These are phyloP conservation scores for Dioscorea cayenensis DNA, from an alignment of 116 monocot genomes.

Conservation along the genomic window DNA sequence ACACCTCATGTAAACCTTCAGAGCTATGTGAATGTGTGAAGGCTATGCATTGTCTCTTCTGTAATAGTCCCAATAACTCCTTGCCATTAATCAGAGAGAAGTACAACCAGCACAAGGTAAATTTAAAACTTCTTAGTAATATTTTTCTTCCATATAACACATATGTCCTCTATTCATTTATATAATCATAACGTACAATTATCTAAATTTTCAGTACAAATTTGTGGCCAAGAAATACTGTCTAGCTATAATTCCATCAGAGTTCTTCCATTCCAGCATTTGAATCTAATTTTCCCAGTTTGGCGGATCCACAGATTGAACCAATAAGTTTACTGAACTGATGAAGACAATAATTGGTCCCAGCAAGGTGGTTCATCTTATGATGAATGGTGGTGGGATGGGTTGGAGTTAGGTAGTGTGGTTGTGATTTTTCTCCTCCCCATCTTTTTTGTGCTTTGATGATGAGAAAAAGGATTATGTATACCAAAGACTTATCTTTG, in stretches of 20 bases:
- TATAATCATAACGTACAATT: neutral
- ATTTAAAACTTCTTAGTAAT: neutral
- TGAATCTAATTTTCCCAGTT: neutral
- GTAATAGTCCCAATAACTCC: conserved; percentile 37
- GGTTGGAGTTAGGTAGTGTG: too few relatives aligned
- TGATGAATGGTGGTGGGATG: too few relatives aligned
- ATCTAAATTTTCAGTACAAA: conserved; percentile 52
- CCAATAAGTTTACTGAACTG: too few relatives aligned
- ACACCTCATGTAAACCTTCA: conserved; percentile 66
- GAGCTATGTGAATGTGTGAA: conserved; percentile 65
- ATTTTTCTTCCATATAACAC: too few relatives aligned
- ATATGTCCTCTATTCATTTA: neutral
- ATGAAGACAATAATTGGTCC: too few relatives aligned
- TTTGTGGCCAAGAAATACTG: conserved; percentile 91
- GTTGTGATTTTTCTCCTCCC: too few relatives aligned
- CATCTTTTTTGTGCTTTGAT: too few relatives aligned
- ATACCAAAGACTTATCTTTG: too few relatives aligned
- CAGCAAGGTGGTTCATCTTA: too few relatives aligned
- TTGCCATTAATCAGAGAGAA: conserved; percentile 86
- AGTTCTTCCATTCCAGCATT: conserved; percentile 38
- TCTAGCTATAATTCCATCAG: conserved; percentile 54
- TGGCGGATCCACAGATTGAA: too few relatives aligned
- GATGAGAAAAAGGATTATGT: too few relatives aligned
- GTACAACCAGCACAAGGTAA: conserved; percentile 95
- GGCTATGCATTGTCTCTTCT: conserved; percentile 53